Conservation (phyloP, 768 basidiomycete species). For the Ephemerocybe angulata region DNA sequence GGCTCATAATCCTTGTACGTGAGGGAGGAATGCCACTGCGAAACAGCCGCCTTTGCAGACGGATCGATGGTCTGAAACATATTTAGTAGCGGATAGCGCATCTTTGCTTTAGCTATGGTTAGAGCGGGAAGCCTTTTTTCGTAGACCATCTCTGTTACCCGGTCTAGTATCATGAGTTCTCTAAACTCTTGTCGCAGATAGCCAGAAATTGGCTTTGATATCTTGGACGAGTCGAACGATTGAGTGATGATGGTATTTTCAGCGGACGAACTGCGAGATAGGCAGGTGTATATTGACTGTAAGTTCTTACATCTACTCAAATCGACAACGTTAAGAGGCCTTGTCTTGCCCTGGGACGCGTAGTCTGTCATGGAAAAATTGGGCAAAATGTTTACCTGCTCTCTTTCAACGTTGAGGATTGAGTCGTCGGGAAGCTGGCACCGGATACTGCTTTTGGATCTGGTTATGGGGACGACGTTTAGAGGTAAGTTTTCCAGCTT, state of each 20-base stretch:
- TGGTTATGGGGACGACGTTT: constrained; percentile 27
- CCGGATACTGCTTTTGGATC: background rate
- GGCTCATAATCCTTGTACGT: background rate
- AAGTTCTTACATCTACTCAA: constrained; percentile 19
- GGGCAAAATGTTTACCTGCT: constrained; percentile 22
- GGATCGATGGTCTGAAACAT: background rate
- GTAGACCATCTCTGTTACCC: constrained; percentile 26
- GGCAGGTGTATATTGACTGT: constrained; percentile 28
- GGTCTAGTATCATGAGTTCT: constrained; percentile 32
- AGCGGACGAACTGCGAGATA: constrained; percentile 24
- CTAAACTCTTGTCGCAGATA: constrained; percentile 31
- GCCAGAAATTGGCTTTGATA: constrained; percentile 23
- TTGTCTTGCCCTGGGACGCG: constrained; percentile 31
- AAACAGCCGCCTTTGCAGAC: background rate
- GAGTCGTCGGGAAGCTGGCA: constrained; percentile 13
- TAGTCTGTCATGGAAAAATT: constrained; percentile 36
- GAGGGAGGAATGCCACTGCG: background rate
- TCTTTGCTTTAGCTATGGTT: background rate
- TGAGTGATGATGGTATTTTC: constrained; percentile 24
- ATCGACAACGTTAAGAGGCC: constrained; percentile 23
- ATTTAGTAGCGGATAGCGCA: background rate
- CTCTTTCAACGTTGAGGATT: constrained; percentile 12
- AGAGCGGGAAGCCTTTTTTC: constrained; percentile 11
- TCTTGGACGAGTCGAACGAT: constrained; percentile 19
- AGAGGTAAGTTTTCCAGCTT: constrained; percentile 22